phyloP scores from a whole-genome alignment of 2,329 filamentous ascomycete genomes.

The Ascochyta lentis region DNA sequence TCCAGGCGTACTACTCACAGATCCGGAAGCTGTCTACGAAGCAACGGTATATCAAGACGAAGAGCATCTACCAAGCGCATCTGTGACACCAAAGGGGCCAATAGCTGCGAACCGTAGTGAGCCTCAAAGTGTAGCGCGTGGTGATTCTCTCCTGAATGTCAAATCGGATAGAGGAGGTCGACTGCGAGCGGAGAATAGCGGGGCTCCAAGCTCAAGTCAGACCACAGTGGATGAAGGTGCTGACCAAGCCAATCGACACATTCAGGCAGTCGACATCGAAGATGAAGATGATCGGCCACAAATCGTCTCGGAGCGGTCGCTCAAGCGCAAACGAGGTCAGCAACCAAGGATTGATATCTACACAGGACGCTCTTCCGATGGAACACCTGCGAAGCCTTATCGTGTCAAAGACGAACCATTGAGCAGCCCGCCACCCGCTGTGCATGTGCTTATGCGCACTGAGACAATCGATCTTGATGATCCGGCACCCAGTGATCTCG shows the following conservation, averaged over 20 bases:
- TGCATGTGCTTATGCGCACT: constrained; percentile 34
- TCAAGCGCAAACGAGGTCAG: constrained; percentile 52
- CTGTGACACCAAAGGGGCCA: constrained; percentile 9
- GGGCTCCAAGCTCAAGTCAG: constrained; percentile 50
- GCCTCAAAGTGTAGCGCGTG: not conserved
- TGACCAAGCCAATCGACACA: constrained; percentile 18
- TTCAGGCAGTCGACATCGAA: constrained; percentile 7
- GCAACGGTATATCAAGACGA: not conserved
- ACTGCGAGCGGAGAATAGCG: not conserved
- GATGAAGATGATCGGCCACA: constrained; percentile 50
- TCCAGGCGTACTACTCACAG: constrained; percentile 14
- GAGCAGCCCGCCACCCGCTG: constrained; percentile 39
- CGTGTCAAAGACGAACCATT: constrained; percentile 50
- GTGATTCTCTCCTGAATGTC: not conserved
- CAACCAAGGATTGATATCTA: constrained; percentile 26
- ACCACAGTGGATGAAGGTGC: constrained; percentile 50
- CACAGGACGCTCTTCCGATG: constrained; percentile 34
- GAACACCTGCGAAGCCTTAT: constrained; percentile 41
- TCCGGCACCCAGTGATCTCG: constrained; percentile 33
- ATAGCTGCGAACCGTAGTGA: not conserved
- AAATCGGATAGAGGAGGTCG: not conserved
- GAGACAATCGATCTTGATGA: constrained; percentile 56
- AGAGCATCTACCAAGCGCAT: not conserved
- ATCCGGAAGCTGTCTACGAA: not conserved
- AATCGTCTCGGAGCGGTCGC: constrained; percentile 50